phyloP scores from a whole-genome alignment of 2,329 filamentous ascomycete species.

The Gremmenia infestans region DNA sequence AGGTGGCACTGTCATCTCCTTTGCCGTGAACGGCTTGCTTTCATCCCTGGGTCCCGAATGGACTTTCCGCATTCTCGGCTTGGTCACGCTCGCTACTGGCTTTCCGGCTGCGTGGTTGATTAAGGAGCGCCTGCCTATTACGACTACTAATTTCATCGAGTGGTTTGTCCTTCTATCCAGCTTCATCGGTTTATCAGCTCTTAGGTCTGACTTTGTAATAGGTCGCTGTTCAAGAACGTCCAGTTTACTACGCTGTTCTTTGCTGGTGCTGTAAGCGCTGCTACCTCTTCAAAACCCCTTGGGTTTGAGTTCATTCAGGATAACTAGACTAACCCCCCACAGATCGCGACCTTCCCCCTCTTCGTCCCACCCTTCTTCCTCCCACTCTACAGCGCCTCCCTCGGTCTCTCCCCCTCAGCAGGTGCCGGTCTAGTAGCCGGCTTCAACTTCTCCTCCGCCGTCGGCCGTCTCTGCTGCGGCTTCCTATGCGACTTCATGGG shows the following conservation, averaged over 20 bases:
- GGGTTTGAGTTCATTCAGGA: background rate
- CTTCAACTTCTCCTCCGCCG: slow-evolving; percentile 56
- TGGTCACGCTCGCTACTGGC: slow-evolving; percentile 48
- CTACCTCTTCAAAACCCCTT: background rate
- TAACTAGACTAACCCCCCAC: slow-evolving; percentile 20
- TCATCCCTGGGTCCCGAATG: slow-evolving; percentile 42
- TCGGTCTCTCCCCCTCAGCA: slow-evolving; percentile 47
- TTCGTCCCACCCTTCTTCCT: slow-evolving; percentile 59
- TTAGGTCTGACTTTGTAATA: slow-evolving; percentile 15
- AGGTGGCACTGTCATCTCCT: slow-evolving; percentile 49
- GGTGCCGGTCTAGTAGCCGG: slow-evolving; percentile 55
- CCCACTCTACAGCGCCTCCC: slow-evolving; percentile 48
- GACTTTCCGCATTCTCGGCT: slow-evolving; percentile 48
- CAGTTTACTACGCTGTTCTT: slow-evolving; percentile 50
- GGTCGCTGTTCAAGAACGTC: slow-evolving; percentile 47
- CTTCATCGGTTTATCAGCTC: background rate
- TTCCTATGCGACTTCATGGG: slow-evolving; percentile 50
- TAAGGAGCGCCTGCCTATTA: slow-evolving; percentile 41
- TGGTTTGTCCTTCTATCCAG: slow-evolving; percentile 34
- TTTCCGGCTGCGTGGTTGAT: slow-evolving; percentile 52
- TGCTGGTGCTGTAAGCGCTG: slow-evolving; percentile 36
- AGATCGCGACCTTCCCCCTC: slow-evolving; percentile 53
- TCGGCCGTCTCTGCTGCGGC: slow-evolving; percentile 52
- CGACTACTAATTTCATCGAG: slow-evolving; percentile 41
- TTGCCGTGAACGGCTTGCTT: slow-evolving; percentile 45